phyloP scores from a whole-genome alignment of 805 yeast genomes.

The Wickerhamiella alocasiicola region DNA sequence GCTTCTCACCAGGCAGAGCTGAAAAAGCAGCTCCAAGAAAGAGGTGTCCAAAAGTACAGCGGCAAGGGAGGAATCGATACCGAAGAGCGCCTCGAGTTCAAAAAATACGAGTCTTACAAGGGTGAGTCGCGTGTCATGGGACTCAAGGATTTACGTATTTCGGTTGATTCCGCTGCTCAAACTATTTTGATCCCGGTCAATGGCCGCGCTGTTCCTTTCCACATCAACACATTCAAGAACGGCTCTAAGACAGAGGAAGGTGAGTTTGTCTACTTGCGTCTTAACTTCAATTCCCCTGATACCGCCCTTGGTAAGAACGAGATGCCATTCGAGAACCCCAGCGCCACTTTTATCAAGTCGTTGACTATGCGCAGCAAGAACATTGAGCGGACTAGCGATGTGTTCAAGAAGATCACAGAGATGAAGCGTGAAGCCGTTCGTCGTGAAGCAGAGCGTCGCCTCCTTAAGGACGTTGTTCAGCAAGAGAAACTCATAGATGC shows the following conservation, averaged over 20 bases:
- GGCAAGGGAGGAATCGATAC: constrained; percentile 24
- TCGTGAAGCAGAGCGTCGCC: constrained; percentile 81
- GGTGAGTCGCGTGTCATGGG: constrained; percentile 86
- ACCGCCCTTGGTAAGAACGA: constrained; percentile 63
- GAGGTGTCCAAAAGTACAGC: constrained; percentile 47
- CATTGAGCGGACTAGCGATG: constrained; percentile 80
- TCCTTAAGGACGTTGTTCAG: constrained; percentile 83
- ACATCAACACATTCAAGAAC: constrained; percentile 82
- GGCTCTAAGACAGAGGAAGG: constrained; percentile 96
- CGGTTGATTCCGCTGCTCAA: constrained; percentile 77
- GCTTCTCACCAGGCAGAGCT: constrained; percentile 71
- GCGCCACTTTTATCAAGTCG: constrained; percentile 75
- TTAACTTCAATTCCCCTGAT: constrained; percentile 91
- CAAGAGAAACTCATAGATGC: constrained; percentile 81
- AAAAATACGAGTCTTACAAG: constrained; percentile 85
- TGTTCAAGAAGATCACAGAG: constrained; percentile 78
- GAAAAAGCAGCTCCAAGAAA: constrained; percentile 75
- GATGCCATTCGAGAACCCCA: constrained; percentile 83
- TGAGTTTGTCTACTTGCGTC: constrained; percentile 77
- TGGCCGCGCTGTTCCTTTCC: constrained; percentile 97
- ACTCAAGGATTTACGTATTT: constrained; percentile 73
- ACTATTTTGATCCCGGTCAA: constrained; percentile 81
- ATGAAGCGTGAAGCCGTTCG: constrained; percentile 84
- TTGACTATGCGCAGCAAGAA: constrained; percentile 82
- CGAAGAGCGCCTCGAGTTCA: constrained; percentile 55